Evolutionary conservation across 129 eudicot species (phyloP).

Genomic region (Cynara cardunculus): DNA sequence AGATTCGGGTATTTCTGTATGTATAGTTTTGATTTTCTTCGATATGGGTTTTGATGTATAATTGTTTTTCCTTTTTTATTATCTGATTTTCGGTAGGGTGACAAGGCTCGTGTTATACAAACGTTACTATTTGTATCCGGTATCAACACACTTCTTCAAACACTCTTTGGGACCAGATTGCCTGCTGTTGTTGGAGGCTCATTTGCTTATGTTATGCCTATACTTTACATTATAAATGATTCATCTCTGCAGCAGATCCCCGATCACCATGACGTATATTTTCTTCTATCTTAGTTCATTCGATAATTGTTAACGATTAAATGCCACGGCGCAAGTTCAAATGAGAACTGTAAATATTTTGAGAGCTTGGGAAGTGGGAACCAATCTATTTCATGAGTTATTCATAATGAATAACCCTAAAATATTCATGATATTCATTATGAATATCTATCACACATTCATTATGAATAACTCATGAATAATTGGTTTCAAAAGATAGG

Average conservation of each 20-base stretch:
- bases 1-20: neutral
- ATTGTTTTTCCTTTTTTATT: neutral
- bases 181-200: conserved; percentile 99
- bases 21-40: neutral
- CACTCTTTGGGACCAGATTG: conserved; percentile 89
- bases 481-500: neutral
- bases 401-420: neutral
- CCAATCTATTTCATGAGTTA: neutral
- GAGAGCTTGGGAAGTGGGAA: neutral
- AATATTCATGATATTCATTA: neutral
- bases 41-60: neutral
- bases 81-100: conserved; percentile 52
- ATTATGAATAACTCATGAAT: neutral
- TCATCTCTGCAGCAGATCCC: conserved; percentile 65
- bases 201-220: conserved; percentile 82
- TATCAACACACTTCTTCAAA: conserved; percentile 88
- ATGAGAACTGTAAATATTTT: neutral
- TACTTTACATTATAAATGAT: conserved; percentile 76
- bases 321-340: neutral
- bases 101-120: conserved; percentile 91
- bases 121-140: conserved; percentile 91
- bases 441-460: neutral
- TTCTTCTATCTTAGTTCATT: neutral
- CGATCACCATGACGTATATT: conserved; percentile 74
- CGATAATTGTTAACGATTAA: neutral